These are phyloP conservation scores for Botrytis paeoniae DNA, from an alignment of 2,329 filamentous ascomycete species.

Conservation along the genomic window DNA sequence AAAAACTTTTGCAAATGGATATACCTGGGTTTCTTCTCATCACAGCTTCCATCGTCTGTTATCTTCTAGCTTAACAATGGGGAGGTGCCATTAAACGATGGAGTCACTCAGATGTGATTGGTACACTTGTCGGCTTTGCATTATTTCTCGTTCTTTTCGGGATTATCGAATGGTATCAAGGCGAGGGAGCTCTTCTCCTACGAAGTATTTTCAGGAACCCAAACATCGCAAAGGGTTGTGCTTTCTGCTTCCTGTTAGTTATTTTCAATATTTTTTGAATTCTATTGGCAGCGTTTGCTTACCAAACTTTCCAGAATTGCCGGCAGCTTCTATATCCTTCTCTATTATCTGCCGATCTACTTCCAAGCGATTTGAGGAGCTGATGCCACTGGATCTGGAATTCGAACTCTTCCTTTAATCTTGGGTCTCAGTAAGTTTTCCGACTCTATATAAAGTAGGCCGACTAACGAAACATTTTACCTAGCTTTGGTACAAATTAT, in stretches of 20 bases:
- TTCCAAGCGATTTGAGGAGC: constrained; percentile 44
- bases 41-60: constrained; percentile 42
- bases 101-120: neutral
- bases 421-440: neutral
- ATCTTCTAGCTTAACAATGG: constrained; percentile 46
- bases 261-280: neutral
- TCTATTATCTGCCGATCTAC: constrained; percentile 40
- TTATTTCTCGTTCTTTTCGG: neutral
- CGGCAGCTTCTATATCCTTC: constrained; percentile 41
- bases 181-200: neutral
- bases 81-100: constrained; percentile 43
- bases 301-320: constrained; percentile 27
- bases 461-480: neutral
- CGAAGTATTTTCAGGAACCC: constrained; percentile 44
- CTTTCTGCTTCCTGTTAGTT: constrained; percentile 40
- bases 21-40: constrained; percentile 44
- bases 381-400: constrained; percentile 26
- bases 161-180: neutral
- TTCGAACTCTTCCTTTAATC: constrained; percentile 40
- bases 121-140: neutral
- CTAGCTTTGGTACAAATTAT: neutral
- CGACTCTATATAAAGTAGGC: neutral
- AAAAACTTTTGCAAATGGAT: constrained; percentile 48
- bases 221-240: constrained; percentile 41
- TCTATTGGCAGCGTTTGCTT: neutral